phyloP scores from a whole-genome alignment of 768 basidiomycete species.

The Lenzites betulinus region DNA sequence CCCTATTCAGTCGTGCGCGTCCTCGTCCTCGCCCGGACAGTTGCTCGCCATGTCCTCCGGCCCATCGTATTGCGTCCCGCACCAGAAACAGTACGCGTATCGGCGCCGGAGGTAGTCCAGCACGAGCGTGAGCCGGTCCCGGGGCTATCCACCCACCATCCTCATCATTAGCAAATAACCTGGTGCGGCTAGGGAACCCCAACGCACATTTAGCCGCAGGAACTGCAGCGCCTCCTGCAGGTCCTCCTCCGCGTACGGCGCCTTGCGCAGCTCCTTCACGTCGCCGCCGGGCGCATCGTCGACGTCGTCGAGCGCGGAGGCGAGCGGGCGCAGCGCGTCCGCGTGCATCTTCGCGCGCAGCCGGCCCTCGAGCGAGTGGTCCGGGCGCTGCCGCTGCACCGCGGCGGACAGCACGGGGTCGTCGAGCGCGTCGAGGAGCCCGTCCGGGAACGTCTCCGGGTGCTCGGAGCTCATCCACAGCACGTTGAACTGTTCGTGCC shows the following conservation, averaged over 20 bases:
- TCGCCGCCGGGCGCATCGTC: slow-evolving; percentile 23
- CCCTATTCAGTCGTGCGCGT: slow-evolving; percentile 71
- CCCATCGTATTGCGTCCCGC: slow-evolving; percentile 72
- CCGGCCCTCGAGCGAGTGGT: slow-evolving; percentile 43
- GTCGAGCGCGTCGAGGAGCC: slow-evolving; percentile 61
- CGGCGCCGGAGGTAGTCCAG: slow-evolving; percentile 72
- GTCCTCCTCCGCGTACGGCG: slow-evolving; percentile 51
- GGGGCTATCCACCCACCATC: slow-evolving; percentile 49
- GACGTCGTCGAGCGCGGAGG: slow-evolving; percentile 38
- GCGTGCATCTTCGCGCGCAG: slow-evolving; percentile 73
- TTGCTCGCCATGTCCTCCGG: slow-evolving; percentile 57
- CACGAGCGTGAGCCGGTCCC: slow-evolving; percentile 66
- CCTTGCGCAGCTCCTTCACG: slow-evolving; percentile 29
- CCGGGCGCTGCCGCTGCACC: slow-evolving; percentile 23
- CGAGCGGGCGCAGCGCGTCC: slow-evolving; percentile 63
- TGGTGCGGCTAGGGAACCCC: not conserved
- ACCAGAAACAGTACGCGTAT: slow-evolving; percentile 87
- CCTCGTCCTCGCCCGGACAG: slow-evolving; percentile 79
- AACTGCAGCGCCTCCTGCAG: slow-evolving; percentile 71
- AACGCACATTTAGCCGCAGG: slow-evolving; percentile 61
- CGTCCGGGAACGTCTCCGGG: slow-evolving; percentile 64
- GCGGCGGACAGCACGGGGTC: slow-evolving; percentile 34
- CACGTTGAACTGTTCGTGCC: slow-evolving; percentile 78
- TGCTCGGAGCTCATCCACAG: slow-evolving; percentile 75
- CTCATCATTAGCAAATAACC: not conserved